Evolutionary conservation across 345 rosid species (phyloP).

Genomic region (Lumnitzera littorea): DNA sequence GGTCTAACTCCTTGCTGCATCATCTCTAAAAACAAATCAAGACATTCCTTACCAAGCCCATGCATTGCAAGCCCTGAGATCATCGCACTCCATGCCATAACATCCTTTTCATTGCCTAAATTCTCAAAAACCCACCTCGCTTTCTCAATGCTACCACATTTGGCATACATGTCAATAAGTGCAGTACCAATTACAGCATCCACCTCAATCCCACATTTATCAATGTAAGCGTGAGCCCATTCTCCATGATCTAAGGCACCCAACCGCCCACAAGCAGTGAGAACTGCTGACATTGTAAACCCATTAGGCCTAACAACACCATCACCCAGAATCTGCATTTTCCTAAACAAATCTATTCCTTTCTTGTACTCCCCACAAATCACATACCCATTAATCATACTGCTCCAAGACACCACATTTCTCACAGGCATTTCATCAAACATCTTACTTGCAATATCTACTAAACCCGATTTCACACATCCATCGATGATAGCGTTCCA

Average conservation of each 20-base stretch:
- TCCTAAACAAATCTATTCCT: constrained; percentile 35
- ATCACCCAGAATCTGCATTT: constrained; percentile 29
- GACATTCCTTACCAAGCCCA: constrained; percentile 26
- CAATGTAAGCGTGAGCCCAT: constrained; percentile 41
- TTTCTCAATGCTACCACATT: constrained; percentile 43
- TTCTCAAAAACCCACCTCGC: constrained; percentile 29
- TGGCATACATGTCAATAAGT: constrained; percentile 56
- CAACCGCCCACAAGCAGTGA: constrained; percentile 45
- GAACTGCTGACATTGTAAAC: constrained; percentile 40
- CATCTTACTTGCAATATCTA: constrained; percentile 30
- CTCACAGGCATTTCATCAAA: constrained; percentile 46
- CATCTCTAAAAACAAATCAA: constrained; percentile 16
- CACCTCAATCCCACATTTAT: constrained; percentile 24
- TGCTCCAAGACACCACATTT: constrained; percentile 50
- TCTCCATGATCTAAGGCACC: constrained; percentile 43
- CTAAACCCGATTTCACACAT: constrained; percentile 21
- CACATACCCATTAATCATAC: constrained; percentile 42
- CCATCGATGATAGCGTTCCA: constrained; percentile 47
- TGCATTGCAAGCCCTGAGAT: constrained; percentile 31
- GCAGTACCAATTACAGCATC: constrained; percentile 48
- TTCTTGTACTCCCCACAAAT: constrained; percentile 35
- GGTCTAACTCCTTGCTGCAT: constrained; percentile 10
- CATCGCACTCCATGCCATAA: constrained; percentile 36
- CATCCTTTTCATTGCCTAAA: constrained; percentile 26
- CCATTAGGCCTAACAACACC: constrained; percentile 30